These are phyloP conservation scores for Populus hybrid DNA, from an alignment of 441 rosid genomes.

Conservation along the genomic window DNA sequence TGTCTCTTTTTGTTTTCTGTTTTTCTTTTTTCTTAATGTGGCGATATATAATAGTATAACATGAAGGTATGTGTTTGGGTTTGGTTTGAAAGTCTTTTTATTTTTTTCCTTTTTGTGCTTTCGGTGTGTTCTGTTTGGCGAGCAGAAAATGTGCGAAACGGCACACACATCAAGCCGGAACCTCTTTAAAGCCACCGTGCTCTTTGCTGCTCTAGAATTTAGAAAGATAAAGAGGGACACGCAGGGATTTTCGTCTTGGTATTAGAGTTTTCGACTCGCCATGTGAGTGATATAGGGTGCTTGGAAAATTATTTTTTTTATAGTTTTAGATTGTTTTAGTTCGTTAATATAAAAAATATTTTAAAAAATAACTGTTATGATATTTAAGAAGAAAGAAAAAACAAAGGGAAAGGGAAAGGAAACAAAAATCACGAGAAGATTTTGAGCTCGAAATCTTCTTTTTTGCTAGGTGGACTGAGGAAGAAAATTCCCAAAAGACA, in stretches of 20 bases:
- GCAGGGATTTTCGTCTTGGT: neutral
- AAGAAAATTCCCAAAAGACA: neutral
- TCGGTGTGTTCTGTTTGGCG: conserved; percentile 38
- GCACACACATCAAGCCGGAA: conserved; percentile 49
- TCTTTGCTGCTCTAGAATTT: neutral
- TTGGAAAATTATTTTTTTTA: too few relatives aligned
- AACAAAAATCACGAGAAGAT: too few relatives aligned
- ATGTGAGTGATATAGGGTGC: neutral
- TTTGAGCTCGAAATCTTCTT: too few relatives aligned
- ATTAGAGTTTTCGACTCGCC: neutral
- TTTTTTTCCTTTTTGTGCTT: conserved; percentile 17
- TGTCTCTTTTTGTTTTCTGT: conserved; percentile 24
- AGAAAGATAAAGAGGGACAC: neutral
- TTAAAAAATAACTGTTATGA: too few relatives aligned
- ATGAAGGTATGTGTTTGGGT: neutral
- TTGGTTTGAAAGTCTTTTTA: conserved; percentile 1
- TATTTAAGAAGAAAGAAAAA: too few relatives aligned
- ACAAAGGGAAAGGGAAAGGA: too few relatives aligned
- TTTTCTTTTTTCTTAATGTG: neutral
- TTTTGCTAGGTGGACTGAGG: neutral
- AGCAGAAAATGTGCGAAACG: conserved; percentile 30
- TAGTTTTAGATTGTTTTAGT: too few relatives aligned
- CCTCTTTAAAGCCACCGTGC: conserved; percentile 20
- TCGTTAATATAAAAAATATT: too few relatives aligned
- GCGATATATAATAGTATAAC: too few relatives aligned